Conservation (phyloP, 495 filamentous ascomycete genomes). For the Lasiosphaeria ovina region DNA sequence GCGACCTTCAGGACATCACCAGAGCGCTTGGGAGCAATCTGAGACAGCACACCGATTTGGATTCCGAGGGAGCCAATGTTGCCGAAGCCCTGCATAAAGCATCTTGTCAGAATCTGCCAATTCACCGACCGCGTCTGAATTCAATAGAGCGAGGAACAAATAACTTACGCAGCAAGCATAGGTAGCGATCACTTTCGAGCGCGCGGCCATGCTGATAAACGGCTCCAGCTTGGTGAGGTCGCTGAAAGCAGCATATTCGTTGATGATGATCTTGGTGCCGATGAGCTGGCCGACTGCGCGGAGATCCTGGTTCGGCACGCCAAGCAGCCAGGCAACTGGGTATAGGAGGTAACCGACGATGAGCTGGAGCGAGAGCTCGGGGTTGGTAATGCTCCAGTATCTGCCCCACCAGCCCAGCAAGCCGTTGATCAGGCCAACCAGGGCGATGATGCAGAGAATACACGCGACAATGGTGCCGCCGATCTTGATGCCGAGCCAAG, state of each 20-base stretch:
- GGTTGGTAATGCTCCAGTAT: conserved; percentile 66
- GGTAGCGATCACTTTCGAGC: conserved; percentile 76
- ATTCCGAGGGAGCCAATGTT: conserved; percentile 81
- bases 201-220: conserved; percentile 57
- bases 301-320: conserved; percentile 71
- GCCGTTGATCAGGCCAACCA: conserved; percentile 72
- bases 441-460: conserved; percentile 80
- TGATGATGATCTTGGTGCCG: conserved; percentile 77
- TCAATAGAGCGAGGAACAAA: not conserved
- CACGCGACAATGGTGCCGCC: conserved; percentile 78
- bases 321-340: conserved; percentile 79
- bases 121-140: not conserved
- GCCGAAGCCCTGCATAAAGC: conserved; percentile 69
- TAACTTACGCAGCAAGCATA: conserved; percentile 83
- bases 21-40: conserved; percentile 69
- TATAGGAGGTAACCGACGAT: conserved; percentile 84
- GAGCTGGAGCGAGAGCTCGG: conserved; percentile 67
- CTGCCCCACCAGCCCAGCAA: conserved; percentile 86
- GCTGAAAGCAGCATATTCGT: conserved; percentile 66
- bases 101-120: conserved; percentile 64
- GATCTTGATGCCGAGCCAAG: conserved; percentile 87
- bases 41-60: conserved; percentile 80
- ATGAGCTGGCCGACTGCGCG: conserved; percentile 75
- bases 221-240: conserved; percentile 60
- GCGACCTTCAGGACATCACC: conserved; percentile 77